Percentiles rank a stretch among this genome's conserved stretches.
These are phyloP conservation scores for Erodium trifolium DNA, from an alignment of 441 rosid genomes.

Conservation along the genomic window DNA sequence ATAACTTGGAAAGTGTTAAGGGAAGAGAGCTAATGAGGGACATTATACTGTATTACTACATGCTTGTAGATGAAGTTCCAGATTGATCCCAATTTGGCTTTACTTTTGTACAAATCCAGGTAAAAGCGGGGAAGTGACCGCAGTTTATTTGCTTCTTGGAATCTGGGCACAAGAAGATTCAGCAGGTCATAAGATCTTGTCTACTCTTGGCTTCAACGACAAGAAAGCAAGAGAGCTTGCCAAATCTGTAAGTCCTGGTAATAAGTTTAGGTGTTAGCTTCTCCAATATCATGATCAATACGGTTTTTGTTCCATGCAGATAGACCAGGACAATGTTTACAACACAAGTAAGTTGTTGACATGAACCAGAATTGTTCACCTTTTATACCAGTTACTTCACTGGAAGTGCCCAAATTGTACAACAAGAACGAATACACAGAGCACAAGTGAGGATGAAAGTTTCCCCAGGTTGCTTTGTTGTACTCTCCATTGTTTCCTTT, in stretches of 20 bases:
- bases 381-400: neutral
- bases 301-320: conserved; percentile 34
- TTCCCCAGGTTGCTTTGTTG: neutral
- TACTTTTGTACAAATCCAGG: conserved; percentile 33
- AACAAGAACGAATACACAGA: neutral
- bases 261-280: conserved; percentile 2
- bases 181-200: conserved; percentile 61
- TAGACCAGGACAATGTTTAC: conserved; percentile 37
- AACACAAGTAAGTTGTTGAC: neutral
- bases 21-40: neutral
- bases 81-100: neutral
- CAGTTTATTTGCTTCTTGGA: conserved; percentile 64
- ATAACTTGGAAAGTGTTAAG: neutral
- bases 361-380: neutral
- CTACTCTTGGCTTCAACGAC: conserved; percentile 55
- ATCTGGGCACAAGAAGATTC: conserved; percentile 73
- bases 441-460: neutral
- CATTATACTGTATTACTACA: neutral
- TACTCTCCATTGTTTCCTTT: neutral
- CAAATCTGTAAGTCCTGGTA: conserved; percentile 43
- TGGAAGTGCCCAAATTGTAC: neutral
- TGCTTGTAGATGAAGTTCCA: neutral
- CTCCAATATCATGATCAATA: conserved; percentile 13
- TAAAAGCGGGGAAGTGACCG: conserved; percentile 62
- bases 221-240: conserved; percentile 62